Evolutionary conservation across 129 eudicot species (phyloP).

Genomic region (Tagetes erecta): DNA sequence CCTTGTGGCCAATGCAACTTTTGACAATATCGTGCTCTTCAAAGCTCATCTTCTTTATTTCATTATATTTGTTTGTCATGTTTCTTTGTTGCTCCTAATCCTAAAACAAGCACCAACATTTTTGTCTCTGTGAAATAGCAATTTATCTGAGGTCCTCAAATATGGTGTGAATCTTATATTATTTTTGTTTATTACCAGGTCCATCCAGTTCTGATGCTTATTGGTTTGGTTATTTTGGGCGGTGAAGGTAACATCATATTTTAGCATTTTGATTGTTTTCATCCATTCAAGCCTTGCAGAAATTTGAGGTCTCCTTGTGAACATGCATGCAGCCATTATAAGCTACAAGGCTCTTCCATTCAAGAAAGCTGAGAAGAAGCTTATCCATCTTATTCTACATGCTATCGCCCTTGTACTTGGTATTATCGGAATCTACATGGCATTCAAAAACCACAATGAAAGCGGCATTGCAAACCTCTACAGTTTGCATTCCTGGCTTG

Average conservation of each 20-base stretch:
- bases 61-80: not conserved
- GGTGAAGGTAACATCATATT: constrained; percentile 79
- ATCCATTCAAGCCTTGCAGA: too few relatives aligned
- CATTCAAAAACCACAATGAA: constrained; percentile 90
- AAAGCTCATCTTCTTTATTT: not conserved
- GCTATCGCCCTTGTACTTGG: constrained; percentile 87
- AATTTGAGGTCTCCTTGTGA: not conserved
- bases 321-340: constrained; percentile 63
- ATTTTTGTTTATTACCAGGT: constrained; percentile 46
- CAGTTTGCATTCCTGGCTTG: constrained; percentile 98
- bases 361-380: constrained; percentile 77
- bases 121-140: not conserved
- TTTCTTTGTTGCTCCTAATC: not conserved
- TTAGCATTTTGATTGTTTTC: not conserved
- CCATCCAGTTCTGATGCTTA: constrained; percentile 94
- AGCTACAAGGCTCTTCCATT: constrained; percentile 86
- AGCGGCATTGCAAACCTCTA: constrained; percentile 77
- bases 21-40: not conserved
- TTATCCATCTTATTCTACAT: constrained; percentile 82
- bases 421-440: constrained; percentile 73
- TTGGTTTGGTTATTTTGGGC: constrained; percentile 87
- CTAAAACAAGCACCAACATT: not conserved
- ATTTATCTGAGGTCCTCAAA: not conserved
- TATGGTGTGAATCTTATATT: constrained; percentile 13
- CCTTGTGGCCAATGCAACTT: too few relatives aligned